These are phyloP conservation scores for Aschersonia sp. DNA, from an alignment of 2,329 filamentous ascomycete genomes.

Conservation along the genomic window DNA sequence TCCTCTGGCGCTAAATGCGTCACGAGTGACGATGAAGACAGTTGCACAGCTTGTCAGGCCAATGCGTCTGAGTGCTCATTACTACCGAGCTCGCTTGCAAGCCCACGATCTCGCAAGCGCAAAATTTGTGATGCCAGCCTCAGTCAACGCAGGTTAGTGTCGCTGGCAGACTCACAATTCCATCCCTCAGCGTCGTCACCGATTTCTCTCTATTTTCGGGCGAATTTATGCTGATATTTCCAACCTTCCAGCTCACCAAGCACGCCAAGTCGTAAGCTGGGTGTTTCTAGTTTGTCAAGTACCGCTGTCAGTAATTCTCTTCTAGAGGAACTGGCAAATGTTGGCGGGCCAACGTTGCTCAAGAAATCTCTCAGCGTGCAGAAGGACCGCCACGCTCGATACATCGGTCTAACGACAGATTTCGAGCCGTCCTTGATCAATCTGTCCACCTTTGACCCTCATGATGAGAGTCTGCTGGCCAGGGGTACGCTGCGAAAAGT, in stretches of 20 bases:
- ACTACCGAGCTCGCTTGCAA: constrained; percentile 36
- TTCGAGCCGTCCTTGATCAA: constrained; percentile 76
- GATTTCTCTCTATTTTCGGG: no score
- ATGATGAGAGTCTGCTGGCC: constrained; percentile 64
- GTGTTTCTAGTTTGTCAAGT: constrained; percentile 44
- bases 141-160: background rate
- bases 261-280: constrained; percentile 33
- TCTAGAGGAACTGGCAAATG: constrained; percentile 56
- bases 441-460: constrained; percentile 63
- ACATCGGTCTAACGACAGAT: constrained; percentile 70
- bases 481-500: constrained; percentile 59
- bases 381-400: constrained; percentile 64
- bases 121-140: constrained; percentile 40
- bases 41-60: constrained; percentile 64
- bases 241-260: constrained; percentile 34
- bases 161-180: background rate
- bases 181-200: background rate
- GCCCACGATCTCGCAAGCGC: constrained; percentile 61
- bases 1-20: constrained; percentile 63
- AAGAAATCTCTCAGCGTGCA: constrained; percentile 63
- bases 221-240: no score
- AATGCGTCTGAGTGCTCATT: constrained; percentile 70
- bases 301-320: constrained; percentile 47
- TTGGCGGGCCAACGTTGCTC: constrained; percentile 49
- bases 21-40: constrained; percentile 56